phyloP scores from a whole-genome alignment of 2,329 filamentous ascomycete genomes.

The Apiospora marii region DNA sequence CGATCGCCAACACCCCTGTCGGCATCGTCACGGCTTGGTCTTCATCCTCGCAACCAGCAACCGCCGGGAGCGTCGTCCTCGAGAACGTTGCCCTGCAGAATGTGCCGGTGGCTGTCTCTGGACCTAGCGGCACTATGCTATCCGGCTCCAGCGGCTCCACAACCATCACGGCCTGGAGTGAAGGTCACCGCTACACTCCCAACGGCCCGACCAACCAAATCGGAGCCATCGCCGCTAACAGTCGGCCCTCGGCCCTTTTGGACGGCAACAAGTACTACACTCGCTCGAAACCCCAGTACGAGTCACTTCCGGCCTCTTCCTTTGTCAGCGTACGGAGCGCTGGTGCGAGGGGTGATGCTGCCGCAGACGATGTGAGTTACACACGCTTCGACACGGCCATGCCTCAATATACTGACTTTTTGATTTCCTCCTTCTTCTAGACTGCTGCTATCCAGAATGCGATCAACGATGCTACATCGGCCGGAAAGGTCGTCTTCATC shows the following conservation, averaged over 20 bases:
- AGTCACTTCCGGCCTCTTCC: conserved; percentile 58
- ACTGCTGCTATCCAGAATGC: conserved; percentile 65
- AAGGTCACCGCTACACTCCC: conserved; percentile 70
- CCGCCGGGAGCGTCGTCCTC: conserved; percentile 66
- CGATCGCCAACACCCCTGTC: conserved; percentile 67
- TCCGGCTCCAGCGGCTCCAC: conserved; percentile 61
- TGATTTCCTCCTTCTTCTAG: conserved; percentile 25
- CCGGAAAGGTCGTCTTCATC: conserved; percentile 62
- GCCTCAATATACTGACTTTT: conserved; percentile 43
- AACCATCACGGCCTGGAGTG: conserved; percentile 68
- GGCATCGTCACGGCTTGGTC: conserved; percentile 71
- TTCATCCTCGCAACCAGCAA: conserved; percentile 44
- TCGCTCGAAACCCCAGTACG: conserved; percentile 78
- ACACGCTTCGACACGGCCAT: conserved; percentile 52
- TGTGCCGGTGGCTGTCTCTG: conserved; percentile 49
- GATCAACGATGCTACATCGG: conserved; percentile 57
- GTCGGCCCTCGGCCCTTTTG: conserved; percentile 62
- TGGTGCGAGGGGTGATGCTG: conserved; percentile 74
- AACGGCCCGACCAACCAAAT: conserved; percentile 53
- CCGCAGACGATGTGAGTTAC: conserved; percentile 68
- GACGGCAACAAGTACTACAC: conserved; percentile 60
- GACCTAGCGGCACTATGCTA: conserved; percentile 56
- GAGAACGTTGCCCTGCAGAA: conserved; percentile 52
- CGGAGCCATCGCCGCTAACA: conserved; percentile 53
- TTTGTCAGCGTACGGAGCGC: conserved; percentile 63